Percentiles rank a stretch among this genome's conserved stretches.
phyloP scores from a whole-genome alignment of 345 rosid genomes.

The Bretschneidera sinensis region DNA sequence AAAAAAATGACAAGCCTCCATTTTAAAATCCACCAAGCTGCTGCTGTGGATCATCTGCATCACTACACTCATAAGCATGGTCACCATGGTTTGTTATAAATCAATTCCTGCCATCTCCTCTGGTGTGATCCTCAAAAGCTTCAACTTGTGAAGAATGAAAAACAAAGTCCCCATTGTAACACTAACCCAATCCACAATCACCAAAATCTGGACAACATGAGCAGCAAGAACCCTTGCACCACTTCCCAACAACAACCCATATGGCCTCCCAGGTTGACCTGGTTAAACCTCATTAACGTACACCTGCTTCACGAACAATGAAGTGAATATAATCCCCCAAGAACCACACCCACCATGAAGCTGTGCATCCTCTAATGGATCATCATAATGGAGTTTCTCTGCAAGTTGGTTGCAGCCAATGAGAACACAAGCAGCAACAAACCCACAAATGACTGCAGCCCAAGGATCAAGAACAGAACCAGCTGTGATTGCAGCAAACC shows the following conservation, averaged over 20 bases:
- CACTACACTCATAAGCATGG: slow-evolving; percentile 37
- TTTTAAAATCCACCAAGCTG: no score
- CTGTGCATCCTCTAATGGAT: slow-evolving; percentile 56
- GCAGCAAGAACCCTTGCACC: slow-evolving; percentile 36
- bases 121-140: slow-evolving; percentile 41
- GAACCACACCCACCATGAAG: slow-evolving; percentile 56
- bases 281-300: slow-evolving; percentile 39
- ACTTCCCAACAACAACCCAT: slow-evolving; percentile 43
- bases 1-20: slow-evolving; percentile 19
- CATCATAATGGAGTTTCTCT: slow-evolving; percentile 39
- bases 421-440: no score
- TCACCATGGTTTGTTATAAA: slow-evolving; percentile 54
- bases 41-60: slow-evolving; percentile 24
- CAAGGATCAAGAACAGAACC: slow-evolving; percentile 55
- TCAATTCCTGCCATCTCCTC: slow-evolving; percentile 58
- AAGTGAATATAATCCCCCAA: slow-evolving; percentile 57
- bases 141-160: slow-evolving; percentile 29
- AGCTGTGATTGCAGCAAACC: slow-evolving; percentile 49
- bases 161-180: slow-evolving; percentile 49
- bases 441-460: slow-evolving; percentile 51
- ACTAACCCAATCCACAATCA: slow-evolving; percentile 36
- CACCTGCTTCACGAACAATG: slow-evolving; percentile 34
- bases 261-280: slow-evolving; percentile 16
- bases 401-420: slow-evolving; percentile 47
- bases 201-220: slow-evolving; percentile 32